A percentile compares a stretch with the other conserved stretches of the same genome.
Evolutionary conservation across 2,329 filamentous ascomycete species (phyloP).

Genomic region (Alternaria arbusti): DNA sequence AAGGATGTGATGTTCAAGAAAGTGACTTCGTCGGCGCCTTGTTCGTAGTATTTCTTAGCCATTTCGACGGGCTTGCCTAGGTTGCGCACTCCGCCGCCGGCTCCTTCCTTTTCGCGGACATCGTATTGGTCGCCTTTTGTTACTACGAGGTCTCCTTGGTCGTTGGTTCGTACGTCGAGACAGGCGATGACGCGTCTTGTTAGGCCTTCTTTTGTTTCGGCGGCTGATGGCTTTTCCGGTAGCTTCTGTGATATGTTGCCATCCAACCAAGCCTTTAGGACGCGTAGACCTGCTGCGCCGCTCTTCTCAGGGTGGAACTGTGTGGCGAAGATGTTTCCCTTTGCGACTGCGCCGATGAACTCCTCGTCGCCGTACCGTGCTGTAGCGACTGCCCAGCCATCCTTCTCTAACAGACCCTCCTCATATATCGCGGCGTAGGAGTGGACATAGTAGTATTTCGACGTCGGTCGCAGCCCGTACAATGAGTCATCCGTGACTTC

Average conservation of each 20-base stretch:
- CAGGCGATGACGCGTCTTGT: conserved; percentile 96
- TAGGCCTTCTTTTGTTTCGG: conserved; percentile 66
- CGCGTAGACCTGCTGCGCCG: conserved; percentile 83
- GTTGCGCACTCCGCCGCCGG: conserved; percentile 75
- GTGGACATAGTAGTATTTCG: conserved; percentile 99
- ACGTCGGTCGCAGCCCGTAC: conserved; percentile 78
- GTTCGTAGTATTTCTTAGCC: conserved; percentile 91
- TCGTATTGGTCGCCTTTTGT: conserved; percentile 99
- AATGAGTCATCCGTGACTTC: conserved; percentile 60
- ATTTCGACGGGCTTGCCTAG: conserved; percentile 96
- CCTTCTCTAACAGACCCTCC: conserved; percentile 73
- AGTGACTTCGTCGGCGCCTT: conserved; percentile 94
- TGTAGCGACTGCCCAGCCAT: conserved; percentile 92
- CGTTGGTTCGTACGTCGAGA: conserved; percentile 93
- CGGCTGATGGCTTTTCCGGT: conserved; percentile 41
- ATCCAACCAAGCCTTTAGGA: conserved; percentile 85
- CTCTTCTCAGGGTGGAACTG: conserved; percentile 99
- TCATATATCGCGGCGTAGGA: conserved; percentile 85
- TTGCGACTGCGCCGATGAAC: conserved; percentile 89
- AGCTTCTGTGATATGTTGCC: conserved; percentile 67
- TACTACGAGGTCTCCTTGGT: conserved; percentile 91
- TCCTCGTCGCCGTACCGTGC: conserved; percentile 85
- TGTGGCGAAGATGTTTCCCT: conserved; percentile 84
- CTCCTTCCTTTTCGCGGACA: conserved; percentile 82
- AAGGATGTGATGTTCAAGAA: conserved; percentile 99